Evolutionary conservation across 345 rosid species (phyloP).

Genomic region (Syzygium jambos): DNA sequence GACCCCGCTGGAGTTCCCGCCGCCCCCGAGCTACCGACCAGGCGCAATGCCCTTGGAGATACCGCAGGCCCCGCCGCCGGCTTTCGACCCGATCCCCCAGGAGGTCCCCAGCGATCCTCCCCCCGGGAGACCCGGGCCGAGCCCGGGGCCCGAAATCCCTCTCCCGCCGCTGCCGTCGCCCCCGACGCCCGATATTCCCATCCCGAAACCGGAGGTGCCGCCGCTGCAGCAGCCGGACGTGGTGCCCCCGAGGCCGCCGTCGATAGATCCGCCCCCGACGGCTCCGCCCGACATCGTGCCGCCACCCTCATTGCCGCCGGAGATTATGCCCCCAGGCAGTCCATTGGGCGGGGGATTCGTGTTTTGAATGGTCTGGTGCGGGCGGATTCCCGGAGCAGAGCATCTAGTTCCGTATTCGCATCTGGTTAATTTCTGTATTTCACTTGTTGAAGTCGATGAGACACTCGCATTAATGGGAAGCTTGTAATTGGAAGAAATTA

Average conservation of each 20-base stretch:
- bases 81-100: slow-evolving; percentile 1
- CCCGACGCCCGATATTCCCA: slow-evolving; percentile 7
- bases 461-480: neutral
- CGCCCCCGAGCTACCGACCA: slow-evolving; percentile 3
- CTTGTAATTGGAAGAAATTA: accelerated
- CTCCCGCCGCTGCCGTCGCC: slow-evolving; percentile 4
- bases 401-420: neutral
- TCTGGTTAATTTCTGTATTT: neutral
- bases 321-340: neutral
- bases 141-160: slow-evolving; percentile 5
- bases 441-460: neutral
- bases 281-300: slow-evolving; percentile 8
- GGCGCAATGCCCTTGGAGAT: slow-evolving; percentile 5
- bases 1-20: slow-evolving; percentile 12
- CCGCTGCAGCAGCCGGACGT: slow-evolving; percentile 6
- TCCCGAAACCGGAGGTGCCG: slow-evolving; percentile 15
- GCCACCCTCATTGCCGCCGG: slow-evolving; percentile 7
- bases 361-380: neutral
- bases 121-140: slow-evolving; percentile 1
- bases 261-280: slow-evolving; percentile 13
- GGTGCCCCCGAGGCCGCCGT: slow-evolving; percentile 17
- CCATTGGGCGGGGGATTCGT: neutral
- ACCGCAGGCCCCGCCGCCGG: slow-evolving; percentile 1
- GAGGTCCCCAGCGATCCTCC: slow-evolving; percentile 8
- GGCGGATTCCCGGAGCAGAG: neutral